Evolutionary conservation across 805 yeast species (phyloP).

Genomic region (Suhomyces faveliae): DNA sequence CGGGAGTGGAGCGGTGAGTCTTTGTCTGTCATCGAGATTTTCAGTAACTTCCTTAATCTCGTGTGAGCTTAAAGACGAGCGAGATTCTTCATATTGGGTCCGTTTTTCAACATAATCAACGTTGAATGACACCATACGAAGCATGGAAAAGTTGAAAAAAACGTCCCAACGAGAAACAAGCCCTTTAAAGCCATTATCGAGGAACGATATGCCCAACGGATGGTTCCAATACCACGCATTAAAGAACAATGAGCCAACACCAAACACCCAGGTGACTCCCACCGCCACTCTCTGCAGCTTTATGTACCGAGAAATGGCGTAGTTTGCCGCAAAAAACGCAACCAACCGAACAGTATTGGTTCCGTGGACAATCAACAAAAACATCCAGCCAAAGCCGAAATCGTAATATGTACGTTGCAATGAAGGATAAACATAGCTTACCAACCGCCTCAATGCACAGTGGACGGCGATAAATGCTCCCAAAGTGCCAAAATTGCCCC

Average conservation of each 20-base stretch:
- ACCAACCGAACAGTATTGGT: slow-evolving; percentile 62
- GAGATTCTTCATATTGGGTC: not conserved
- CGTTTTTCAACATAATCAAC: slow-evolving; percentile 62
- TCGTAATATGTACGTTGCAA: slow-evolving; percentile 64
- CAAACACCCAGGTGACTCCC: slow-evolving; percentile 68
- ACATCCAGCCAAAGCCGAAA: slow-evolving; percentile 64
- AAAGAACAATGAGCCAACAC: slow-evolving; percentile 71
- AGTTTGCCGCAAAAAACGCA: slow-evolving; percentile 57
- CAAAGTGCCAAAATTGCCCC: slow-evolving; percentile 72
- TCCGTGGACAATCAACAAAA: slow-evolving; percentile 78
- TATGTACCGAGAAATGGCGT: slow-evolving; percentile 42
- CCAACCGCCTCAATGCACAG: slow-evolving; percentile 43
- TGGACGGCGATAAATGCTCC: slow-evolving; percentile 57
- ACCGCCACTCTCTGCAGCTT: slow-evolving; percentile 40
- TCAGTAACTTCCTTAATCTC: slow-evolving; percentile 7
- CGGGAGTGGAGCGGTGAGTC: slow-evolving; percentile 64
- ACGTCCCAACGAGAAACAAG: slow-evolving; percentile 93
- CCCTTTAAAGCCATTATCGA: slow-evolving; percentile 69
- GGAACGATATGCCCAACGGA: slow-evolving; percentile 50
- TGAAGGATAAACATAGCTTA: slow-evolving; percentile 16
- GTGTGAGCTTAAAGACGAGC: not conserved
- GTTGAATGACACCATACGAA: slow-evolving; percentile 81
- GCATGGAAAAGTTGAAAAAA: slow-evolving; percentile 82
- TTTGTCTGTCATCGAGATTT: slow-evolving; percentile 53
- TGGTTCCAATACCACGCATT: slow-evolving; percentile 66